phyloP scores from a whole-genome alignment of 73 alveolate species.

The Paramecium tetraurelia region DNA sequence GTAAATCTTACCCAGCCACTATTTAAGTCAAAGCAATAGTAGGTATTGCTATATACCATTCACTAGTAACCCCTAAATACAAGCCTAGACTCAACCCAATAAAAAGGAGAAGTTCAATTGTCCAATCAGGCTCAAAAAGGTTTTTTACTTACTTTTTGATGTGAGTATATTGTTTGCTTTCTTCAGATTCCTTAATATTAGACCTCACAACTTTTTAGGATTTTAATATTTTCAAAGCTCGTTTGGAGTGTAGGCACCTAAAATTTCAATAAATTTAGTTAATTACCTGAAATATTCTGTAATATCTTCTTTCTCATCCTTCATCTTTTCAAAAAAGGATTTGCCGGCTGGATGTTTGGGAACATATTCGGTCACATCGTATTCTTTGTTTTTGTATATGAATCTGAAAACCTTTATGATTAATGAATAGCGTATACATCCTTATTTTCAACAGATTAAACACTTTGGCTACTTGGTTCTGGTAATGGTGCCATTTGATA shows the following conservation, averaged over 20 bases:
- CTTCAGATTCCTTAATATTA: slow-evolving; percentile 47
- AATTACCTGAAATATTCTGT: slow-evolving; percentile 61
- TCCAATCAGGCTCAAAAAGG: slow-evolving; percentile 60
- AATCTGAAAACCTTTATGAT: not conserved
- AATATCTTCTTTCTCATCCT: slow-evolving; percentile 57
- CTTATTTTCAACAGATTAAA: not conserved
- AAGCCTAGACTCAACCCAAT: slow-evolving; percentile 26
- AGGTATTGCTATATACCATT: slow-evolving; percentile 42
- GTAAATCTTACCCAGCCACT: slow-evolving; percentile 29
- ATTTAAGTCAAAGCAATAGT: slow-evolving; percentile 38
- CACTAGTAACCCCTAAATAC: slow-evolving; percentile 59
- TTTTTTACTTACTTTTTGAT: slow-evolving; percentile 52
- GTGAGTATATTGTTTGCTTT: not conserved
- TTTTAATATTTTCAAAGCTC: slow-evolving; percentile 57
- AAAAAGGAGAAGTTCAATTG: slow-evolving; percentile 29
- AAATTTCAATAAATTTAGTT: not conserved
- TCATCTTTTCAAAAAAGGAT: slow-evolving; percentile 57
- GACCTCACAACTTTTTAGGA: slow-evolving; percentile 34
- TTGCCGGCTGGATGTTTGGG: slow-evolving; percentile 58
- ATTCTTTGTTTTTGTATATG: slow-evolving; percentile 44
- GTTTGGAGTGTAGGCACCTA: slow-evolving; percentile 49
- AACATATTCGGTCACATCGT: slow-evolving; percentile 58
- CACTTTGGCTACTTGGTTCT: not conserved
- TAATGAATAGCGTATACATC: not conserved
- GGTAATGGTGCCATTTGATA: slow-evolving; percentile 19